Conservation (phyloP, 495 filamentous ascomycete genomes). For the Annulohypoxylon nitens region DNA sequence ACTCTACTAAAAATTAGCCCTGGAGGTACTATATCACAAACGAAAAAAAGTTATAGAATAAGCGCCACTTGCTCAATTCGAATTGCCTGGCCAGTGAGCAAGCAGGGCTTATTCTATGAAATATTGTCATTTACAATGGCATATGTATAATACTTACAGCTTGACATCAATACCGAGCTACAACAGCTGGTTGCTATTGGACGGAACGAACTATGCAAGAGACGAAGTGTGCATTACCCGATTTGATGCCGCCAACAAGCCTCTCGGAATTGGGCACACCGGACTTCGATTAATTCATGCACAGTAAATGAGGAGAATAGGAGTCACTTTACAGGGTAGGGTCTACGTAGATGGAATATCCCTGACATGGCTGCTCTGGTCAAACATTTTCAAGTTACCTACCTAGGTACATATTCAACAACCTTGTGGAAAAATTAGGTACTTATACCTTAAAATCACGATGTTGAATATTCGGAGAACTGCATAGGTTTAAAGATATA, state of each 20-base stretch:
- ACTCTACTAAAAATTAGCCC: not conserved
- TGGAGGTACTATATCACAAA: not conserved
- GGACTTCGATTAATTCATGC: not conserved
- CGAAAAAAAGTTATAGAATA: constrained; percentile 1
- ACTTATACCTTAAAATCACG: too few species aligned
- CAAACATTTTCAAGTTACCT: too few species aligned
- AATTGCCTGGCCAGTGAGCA: not conserved
- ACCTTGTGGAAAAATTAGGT: too few species aligned
- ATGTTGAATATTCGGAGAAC: not conserved
- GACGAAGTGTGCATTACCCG: not conserved
- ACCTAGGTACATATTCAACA: too few species aligned
- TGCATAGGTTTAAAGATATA: not conserved
- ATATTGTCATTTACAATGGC: not conserved
- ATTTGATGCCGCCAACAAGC: not conserved
- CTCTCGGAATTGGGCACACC: not conserved
- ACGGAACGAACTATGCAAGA: not conserved
- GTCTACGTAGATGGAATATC: not conserved
- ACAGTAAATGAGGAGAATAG: not conserved
- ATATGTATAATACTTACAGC: not conserved
- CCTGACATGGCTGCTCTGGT: too few species aligned
- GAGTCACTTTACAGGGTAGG: not conserved
- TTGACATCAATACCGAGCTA: not conserved
- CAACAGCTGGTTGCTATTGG: not conserved
- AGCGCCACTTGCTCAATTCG: not conserved
- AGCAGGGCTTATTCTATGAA: constrained; percentile 3